Evolutionary conservation across 2,329 filamentous ascomycete species (phyloP).

Genomic region (Alternaria gansuensis): DNA sequence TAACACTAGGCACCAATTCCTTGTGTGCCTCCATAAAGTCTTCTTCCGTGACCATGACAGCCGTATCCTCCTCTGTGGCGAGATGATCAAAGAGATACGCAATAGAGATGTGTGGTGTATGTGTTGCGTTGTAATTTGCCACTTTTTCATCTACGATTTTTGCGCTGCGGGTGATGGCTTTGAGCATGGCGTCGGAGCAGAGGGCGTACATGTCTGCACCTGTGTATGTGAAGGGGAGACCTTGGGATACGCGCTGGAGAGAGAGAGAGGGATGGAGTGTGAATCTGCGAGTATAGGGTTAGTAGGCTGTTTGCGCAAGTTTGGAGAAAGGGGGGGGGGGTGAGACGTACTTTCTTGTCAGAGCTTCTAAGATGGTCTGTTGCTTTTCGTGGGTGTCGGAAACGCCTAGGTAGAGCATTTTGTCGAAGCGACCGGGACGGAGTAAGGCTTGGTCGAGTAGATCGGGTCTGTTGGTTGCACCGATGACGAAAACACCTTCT

Average conservation of each 20-base stretch:
- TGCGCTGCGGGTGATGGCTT: conserved; percentile 93
- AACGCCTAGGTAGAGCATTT: conserved; percentile 97
- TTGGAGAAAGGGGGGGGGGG: not conserved
- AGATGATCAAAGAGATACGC: conserved; percentile 97
- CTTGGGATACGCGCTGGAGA: conserved; percentile 75
- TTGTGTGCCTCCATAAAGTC: conserved; percentile 84
- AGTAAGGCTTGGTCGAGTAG: conserved; percentile 88
- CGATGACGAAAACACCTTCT: conserved; percentile 90
- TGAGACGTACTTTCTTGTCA: conserved; percentile 86
- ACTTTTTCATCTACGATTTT: conserved; percentile 85
- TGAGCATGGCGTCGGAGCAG: conserved; percentile 98
- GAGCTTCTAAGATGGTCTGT: conserved; percentile 87
- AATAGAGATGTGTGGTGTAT: conserved; percentile 70
- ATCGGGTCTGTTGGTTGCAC: conserved; percentile 94
- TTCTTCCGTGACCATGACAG: conserved; percentile 86
- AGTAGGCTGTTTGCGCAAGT: conserved; percentile 1
- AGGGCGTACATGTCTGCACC: conserved; percentile 97
- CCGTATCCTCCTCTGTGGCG: conserved; percentile 80
- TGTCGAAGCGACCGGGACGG: conserved; percentile 91
- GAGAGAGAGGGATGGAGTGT: conserved; percentile 81
- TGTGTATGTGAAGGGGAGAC: conserved; percentile 93
- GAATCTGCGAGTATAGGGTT: conserved; percentile 66
- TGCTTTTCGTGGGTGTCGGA: conserved; percentile 98
- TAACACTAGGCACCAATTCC: conserved; percentile 93
- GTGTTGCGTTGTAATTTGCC: conserved; percentile 67